Percentiles rank a stretch among this genome's conserved stretches.
Evolutionary conservation across 768 basidiomycete species (phyloP).

Genomic region (Arthromyces matolae): DNA sequence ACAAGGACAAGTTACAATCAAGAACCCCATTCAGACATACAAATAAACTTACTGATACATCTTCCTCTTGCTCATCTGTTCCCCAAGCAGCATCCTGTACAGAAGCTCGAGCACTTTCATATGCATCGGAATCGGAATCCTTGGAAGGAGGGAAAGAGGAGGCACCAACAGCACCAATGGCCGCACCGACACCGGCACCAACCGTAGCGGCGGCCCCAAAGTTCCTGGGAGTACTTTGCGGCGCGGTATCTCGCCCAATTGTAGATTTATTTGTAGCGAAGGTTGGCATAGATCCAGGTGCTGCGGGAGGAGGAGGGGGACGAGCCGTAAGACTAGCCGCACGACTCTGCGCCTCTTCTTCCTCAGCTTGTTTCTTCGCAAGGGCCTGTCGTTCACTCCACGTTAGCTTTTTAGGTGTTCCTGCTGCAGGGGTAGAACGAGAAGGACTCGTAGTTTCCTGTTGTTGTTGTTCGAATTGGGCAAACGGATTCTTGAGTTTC

Average conservation of each 20-base stretch:
- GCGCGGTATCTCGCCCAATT: slow-evolving; percentile 40
- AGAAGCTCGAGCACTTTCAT: slow-evolving; percentile 23
- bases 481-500: slow-evolving; percentile 84
- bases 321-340: slow-evolving; percentile 46
- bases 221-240: slow-evolving; percentile 35
- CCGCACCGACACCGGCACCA: slow-evolving; percentile 33
- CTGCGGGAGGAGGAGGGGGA: too few species aligned
- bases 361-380: slow-evolving; percentile 83
- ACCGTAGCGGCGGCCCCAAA: slow-evolving; percentile 37
- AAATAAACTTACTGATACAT: slow-evolving; percentile 27
- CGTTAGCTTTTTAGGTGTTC: slow-evolving; percentile 73
- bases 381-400: slow-evolving; percentile 92
- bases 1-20: slow-evolving; percentile 11
- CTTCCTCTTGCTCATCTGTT: slow-evolving; percentile 24
- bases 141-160: slow-evolving; percentile 30
- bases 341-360: slow-evolving; percentile 67
- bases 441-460: slow-evolving; percentile 32
- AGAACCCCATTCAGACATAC: background rate
- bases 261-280: slow-evolving; percentile 47
- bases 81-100: slow-evolving; percentile 31
- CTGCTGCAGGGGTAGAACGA: slow-evolving; percentile 24
- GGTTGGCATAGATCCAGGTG: slow-evolving; percentile 28
- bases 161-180: slow-evolving; percentile 34
- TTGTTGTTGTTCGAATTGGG: slow-evolving; percentile 52
- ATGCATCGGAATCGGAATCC: slow-evolving; percentile 15